These are phyloP conservation scores for Penicillium griseofulvum DNA, from an alignment of 2,329 filamentous ascomycete species.

Conservation along the genomic window DNA sequence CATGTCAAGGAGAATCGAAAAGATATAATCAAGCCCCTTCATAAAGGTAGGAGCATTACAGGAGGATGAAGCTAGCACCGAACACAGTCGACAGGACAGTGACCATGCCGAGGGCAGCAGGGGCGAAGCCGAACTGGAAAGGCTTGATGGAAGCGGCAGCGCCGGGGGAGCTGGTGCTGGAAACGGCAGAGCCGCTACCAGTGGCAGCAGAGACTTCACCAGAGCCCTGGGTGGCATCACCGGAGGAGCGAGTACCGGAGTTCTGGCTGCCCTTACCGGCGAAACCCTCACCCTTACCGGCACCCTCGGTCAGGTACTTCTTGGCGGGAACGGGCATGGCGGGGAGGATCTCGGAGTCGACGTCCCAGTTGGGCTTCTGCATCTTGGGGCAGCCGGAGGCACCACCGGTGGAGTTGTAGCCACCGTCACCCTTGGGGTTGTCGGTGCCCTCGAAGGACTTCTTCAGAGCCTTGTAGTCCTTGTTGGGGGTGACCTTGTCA, in stretches of 20 bases:
- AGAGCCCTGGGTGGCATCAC: constrained; percentile 51
- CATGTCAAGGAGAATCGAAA: constrained; percentile 12
- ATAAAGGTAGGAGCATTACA: constrained; percentile 23
- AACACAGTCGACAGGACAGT: constrained; percentile 54
- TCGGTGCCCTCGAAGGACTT: constrained; percentile 50
- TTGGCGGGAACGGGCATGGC: constrained; percentile 55
- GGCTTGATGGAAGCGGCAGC: constrained; percentile 45
- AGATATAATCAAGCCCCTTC: background rate
- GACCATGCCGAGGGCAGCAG: constrained; percentile 52
- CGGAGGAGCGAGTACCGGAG: constrained; percentile 50
- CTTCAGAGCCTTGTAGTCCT: constrained; percentile 63
- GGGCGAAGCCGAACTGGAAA: constrained; percentile 49
- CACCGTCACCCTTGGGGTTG: constrained; percentile 56
- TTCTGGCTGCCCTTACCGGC: constrained; percentile 56
- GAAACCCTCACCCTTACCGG: constrained; percentile 58
- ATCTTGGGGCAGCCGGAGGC: constrained; percentile 55
- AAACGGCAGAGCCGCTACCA: constrained; percentile 12
- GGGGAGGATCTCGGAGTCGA: constrained; percentile 56
- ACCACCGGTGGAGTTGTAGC: constrained; percentile 56
- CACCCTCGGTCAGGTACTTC: constrained; percentile 58
- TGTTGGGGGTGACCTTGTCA: constrained; percentile 54
- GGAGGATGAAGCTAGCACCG: constrained; percentile 46
- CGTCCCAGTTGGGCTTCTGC: constrained; percentile 56
- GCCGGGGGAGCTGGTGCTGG: constrained; percentile 35
- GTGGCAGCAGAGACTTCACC: constrained; percentile 38